phyloP scores from a whole-genome alignment of 306 rosid genomes.

The Urtica urens region DNA sequence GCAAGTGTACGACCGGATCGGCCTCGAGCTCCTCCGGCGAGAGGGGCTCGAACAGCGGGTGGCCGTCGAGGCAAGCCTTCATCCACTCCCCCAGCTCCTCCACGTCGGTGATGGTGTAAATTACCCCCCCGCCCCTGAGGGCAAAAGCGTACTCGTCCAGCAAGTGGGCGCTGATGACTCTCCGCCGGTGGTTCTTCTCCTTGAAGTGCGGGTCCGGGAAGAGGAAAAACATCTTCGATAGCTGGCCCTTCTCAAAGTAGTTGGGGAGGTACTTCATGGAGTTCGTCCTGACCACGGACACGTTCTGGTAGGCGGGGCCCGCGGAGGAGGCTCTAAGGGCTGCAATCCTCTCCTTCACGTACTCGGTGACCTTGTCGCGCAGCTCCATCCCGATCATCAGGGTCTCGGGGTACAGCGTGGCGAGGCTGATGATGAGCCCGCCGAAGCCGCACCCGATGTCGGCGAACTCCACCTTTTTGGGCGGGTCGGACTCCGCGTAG shows the following conservation, averaged over 20 bases:
- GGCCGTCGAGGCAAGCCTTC: conserved; percentile 73
- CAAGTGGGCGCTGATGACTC: conserved; percentile 82
- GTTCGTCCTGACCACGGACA: conserved; percentile 81
- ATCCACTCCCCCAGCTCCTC: conserved; percentile 98
- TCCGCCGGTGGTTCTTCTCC: conserved; percentile 91
- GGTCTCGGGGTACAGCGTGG: conserved; percentile 72
- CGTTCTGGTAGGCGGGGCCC: conserved; percentile 74
- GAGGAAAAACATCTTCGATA: conserved; percentile 83
- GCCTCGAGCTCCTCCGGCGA: conserved; percentile 61
- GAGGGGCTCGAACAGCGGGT: conserved; percentile 78
- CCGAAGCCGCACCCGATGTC: conserved; percentile 98
- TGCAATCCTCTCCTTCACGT: conserved; percentile 77
- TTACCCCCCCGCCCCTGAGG: conserved; percentile 66
- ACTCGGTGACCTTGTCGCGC: conserved; percentile 81
- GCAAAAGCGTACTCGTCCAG: conserved; percentile 84
- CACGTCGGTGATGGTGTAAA: conserved; percentile 85
- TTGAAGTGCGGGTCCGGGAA: conserved; percentile 99
- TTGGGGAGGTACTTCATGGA: conserved; percentile 97
- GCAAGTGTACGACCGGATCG: conserved; percentile 66
- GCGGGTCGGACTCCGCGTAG: conserved; percentile 27
- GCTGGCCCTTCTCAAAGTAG: conserved; percentile 79
- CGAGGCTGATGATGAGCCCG: conserved; percentile 77
- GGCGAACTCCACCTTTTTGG: conserved; percentile 67
- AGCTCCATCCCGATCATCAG: conserved; percentile 98
- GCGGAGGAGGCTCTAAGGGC: conserved; percentile 60